A percentile compares a stretch with the other conserved stretches of the same genome.
These are phyloP conservation scores for Hemisphaericaspora lyxosophila DNA, from an alignment of 1,139 yeast species.

Conservation along the genomic window DNA sequence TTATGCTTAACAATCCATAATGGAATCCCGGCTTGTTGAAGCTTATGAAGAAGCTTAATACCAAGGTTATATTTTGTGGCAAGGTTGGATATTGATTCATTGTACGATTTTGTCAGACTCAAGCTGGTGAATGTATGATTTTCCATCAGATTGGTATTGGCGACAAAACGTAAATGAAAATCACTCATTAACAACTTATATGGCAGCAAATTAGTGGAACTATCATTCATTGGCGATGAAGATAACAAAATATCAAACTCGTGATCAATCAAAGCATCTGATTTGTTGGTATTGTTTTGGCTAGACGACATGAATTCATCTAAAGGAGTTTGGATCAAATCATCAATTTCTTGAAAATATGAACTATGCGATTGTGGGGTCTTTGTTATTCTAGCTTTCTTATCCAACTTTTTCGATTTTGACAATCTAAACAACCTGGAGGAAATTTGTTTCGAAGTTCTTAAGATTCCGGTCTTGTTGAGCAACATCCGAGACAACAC, in stretches of 20 bases:
- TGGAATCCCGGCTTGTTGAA: constrained; percentile 8
- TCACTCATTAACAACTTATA: constrained; percentile 14
- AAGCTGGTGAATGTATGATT: constrained; percentile 17
- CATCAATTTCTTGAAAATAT: constrained; percentile 18
- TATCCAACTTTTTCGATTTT: constrained; percentile 18
- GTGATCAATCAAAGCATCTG: constrained; percentile 24
- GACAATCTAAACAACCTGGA: constrained; percentile 31
- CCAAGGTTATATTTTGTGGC: constrained; percentile 1
- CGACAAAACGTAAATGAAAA: constrained; percentile 13
- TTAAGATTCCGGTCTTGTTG: constrained; percentile 36
- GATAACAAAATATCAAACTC: constrained; percentile 28
- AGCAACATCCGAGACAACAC: constrained; percentile 43
- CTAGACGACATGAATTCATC: constrained; percentile 22
- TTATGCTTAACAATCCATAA: constrained; percentile 16
- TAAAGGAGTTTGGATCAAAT: constrained; percentile 26
- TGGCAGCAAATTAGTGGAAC: constrained; percentile 6
- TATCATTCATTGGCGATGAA: constrained; percentile 27
- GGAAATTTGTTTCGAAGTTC: constrained; percentile 44
- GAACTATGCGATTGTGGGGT: constrained; percentile 13
- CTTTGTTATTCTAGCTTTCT: constrained; percentile 9
- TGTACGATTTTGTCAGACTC: not conserved
- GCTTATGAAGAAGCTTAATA: not conserved
- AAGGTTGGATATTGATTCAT: not conserved
- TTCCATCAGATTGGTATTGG: constrained; percentile 6
- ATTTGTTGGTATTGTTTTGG: constrained; percentile 13